A percentile compares a stretch with the other conserved stretches of the same genome.
Conservation (phyloP, 306 rosid species). For the Carpinus fangiana region DNA sequence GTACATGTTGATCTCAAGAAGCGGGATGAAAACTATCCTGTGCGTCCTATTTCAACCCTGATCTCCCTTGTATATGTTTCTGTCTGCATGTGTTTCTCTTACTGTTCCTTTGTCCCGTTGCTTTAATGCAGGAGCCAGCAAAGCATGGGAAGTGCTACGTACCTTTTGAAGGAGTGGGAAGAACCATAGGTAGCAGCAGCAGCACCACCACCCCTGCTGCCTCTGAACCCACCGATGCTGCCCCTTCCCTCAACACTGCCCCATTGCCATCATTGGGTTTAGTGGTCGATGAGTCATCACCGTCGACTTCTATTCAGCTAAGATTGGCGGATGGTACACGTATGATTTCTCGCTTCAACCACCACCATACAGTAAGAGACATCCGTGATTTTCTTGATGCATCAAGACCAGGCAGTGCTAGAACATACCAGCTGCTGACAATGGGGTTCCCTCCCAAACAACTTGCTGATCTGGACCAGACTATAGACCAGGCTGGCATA, state of each 20-base stretch:
- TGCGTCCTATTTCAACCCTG: slow-evolving; percentile 28
- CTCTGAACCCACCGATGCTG: slow-evolving; percentile 33
- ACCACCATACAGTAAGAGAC: slow-evolving; percentile 82
- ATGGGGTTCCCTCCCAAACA: slow-evolving; percentile 99
- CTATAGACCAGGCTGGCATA: slow-evolving; percentile 87
- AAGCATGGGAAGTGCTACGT: slow-evolving; percentile 54
- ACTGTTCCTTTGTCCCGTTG: slow-evolving; percentile 3
- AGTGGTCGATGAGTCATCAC: slow-evolving; percentile 65
- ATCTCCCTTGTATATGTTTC: slow-evolving; percentile 10
- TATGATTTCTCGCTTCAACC: slow-evolving; percentile 89
- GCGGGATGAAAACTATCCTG: slow-evolving; percentile 81
- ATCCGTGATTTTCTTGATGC: slow-evolving; percentile 82
- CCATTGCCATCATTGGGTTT: slow-evolving; percentile 66
- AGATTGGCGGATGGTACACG: slow-evolving; percentile 96
- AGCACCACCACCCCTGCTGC: slow-evolving; percentile 35
- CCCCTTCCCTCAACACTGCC: slow-evolving; percentile 39
- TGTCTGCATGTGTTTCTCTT: neutral
- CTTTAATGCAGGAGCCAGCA: slow-evolving; percentile 60
- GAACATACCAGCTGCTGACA: slow-evolving; percentile 77
- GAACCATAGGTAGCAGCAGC: slow-evolving; percentile 71
- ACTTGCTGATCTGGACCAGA: slow-evolving; percentile 79
- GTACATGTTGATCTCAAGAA: slow-evolving; percentile 65
- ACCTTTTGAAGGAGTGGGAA: slow-evolving; percentile 84
- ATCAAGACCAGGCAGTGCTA: slow-evolving; percentile 73
- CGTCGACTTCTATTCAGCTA: slow-evolving; percentile 84